Conservation (phyloP, 371 early-diverging fungal species). For the Funneliformis caledonium region DNA sequence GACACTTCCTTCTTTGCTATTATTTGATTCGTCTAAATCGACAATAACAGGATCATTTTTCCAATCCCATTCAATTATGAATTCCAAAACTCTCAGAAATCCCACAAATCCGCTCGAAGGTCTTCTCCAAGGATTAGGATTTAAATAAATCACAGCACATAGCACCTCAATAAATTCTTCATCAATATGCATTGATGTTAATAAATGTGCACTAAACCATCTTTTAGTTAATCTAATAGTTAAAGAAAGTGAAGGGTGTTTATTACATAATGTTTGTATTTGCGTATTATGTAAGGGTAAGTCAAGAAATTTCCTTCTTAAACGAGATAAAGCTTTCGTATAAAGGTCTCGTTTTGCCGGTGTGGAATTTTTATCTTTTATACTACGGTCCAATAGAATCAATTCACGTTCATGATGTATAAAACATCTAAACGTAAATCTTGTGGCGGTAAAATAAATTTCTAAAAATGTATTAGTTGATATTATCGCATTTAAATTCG, state of each 20-base stretch:
- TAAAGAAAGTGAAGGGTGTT: slow-evolving; percentile 67
- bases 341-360: slow-evolving; percentile 52
- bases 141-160: slow-evolving; percentile 67
- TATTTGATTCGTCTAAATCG: slow-evolving; percentile 64
- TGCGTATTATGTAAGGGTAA: slow-evolving; percentile 67
- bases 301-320: slow-evolving; percentile 57
- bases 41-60: slow-evolving; percentile 74
- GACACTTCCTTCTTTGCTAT: slow-evolving; percentile 49
- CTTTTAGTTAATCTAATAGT: slow-evolving; percentile 84
- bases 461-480: slow-evolving; percentile 68
- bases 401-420: slow-evolving; percentile 76
- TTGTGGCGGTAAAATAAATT: slow-evolving; percentile 59
- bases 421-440: slow-evolving; percentile 78
- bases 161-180: slow-evolving; percentile 67
- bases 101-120: slow-evolving; percentile 70
- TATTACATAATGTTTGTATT: slow-evolving; percentile 72
- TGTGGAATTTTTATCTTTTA: slow-evolving; percentile 55
- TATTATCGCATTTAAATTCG: slow-evolving; percentile 52
- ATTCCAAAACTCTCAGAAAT: slow-evolving; percentile 72
- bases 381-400: slow-evolving; percentile 58
- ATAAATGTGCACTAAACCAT: slow-evolving; percentile 83
- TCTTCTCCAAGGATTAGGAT: slow-evolving; percentile 64
- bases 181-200: slow-evolving; percentile 59
- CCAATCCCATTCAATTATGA: slow-evolving; percentile 79
- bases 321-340: slow-evolving; percentile 56